These are phyloP conservation scores for Fraxinus sp. DNA, from an alignment of 305 asterid genomes.

Conservation along the genomic window DNA sequence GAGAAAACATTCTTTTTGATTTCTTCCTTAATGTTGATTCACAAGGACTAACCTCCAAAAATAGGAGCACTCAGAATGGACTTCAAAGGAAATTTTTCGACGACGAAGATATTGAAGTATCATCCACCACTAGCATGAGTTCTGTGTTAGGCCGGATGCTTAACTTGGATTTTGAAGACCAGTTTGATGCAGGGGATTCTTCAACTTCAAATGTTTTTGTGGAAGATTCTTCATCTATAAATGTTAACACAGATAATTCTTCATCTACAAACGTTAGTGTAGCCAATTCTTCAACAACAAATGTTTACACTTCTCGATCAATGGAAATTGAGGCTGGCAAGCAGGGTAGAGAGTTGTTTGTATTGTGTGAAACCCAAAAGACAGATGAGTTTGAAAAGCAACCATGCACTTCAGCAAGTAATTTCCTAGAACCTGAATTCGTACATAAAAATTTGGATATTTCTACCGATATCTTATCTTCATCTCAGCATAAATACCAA, in stretches of 20 bases:
- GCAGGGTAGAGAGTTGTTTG: slow-evolving; percentile 21
- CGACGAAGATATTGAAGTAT: slow-evolving; percentile 79
- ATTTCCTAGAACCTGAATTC: slow-evolving; percentile 33
- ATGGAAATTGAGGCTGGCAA: slow-evolving; percentile 35
- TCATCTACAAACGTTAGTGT: neutral
- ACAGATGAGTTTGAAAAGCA: slow-evolving; percentile 19
- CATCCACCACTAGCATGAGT: slow-evolving; percentile 80
- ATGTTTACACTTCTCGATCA: slow-evolving; percentile 30
- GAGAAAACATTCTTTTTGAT: slow-evolving; percentile 61
- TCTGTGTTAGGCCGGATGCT: slow-evolving; percentile 76
- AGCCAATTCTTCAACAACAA: slow-evolving; percentile 18
- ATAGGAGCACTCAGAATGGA: slow-evolving; percentile 32
- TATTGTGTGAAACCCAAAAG: slow-evolving; percentile 24
- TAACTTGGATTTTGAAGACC: slow-evolving; percentile 70
- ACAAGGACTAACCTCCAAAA: slow-evolving; percentile 29
- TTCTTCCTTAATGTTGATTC: slow-evolving; percentile 62
- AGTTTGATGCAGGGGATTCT: slow-evolving; percentile 52
- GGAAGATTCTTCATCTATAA: neutral
- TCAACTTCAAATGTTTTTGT: slow-evolving; percentile 29
- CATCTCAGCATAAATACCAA: slow-evolving; percentile 1
- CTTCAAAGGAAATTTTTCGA: slow-evolving; percentile 41
- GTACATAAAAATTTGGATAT: slow-evolving; percentile 15
- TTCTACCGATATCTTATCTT: slow-evolving; percentile 9
- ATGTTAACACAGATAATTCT: neutral
- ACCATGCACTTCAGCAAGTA: slow-evolving; percentile 16